Percentiles rank a stretch among this genome's conserved stretches.
These are phyloP conservation scores for Debaryomyces tyrocola DNA, from an alignment of 805 yeast species.

Conservation along the genomic window DNA sequence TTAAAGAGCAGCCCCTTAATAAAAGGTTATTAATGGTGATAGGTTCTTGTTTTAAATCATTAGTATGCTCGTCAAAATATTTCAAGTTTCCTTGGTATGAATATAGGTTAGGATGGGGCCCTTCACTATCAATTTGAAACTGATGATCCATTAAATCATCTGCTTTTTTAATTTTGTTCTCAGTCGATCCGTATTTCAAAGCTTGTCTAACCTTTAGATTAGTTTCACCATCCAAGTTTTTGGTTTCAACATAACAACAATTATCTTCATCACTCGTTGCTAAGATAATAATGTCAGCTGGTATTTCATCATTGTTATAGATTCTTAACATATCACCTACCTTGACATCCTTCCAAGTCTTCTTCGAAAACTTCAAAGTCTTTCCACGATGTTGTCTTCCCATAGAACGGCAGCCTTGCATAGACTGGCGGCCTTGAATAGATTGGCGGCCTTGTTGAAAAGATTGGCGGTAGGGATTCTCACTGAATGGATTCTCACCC, in stretches of 20 bases:
- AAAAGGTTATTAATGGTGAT: constrained; percentile 67
- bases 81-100: constrained; percentile 68
- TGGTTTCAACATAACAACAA: constrained; percentile 60
- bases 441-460: constrained; percentile 17
- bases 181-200: constrained; percentile 55
- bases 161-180: constrained; percentile 40
- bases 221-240: constrained; percentile 48
- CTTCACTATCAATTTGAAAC: constrained; percentile 78
- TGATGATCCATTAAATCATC: constrained; percentile 40
- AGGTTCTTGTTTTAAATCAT: constrained; percentile 51
- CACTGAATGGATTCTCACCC: constrained; percentile 12
- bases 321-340: constrained; percentile 76
- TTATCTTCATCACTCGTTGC: constrained; percentile 72
- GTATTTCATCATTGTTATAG: constrained; percentile 70
- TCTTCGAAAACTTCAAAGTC: constrained; percentile 30
- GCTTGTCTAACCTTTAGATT: constrained; percentile 77
- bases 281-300: constrained; percentile 70
- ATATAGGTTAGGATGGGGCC: constrained; percentile 78
- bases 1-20: constrained; percentile 72
- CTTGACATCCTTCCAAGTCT: constrained; percentile 66
- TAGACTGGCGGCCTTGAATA: constrained; percentile 1
- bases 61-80: constrained; percentile 14
- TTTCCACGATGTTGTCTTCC: constrained; percentile 8
- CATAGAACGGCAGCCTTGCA: not conserved
- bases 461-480: constrained; percentile 10